Percentiles rank a stretch among this genome's conserved stretches.
phyloP scores from a whole-genome alignment of 257 asterid species.

The Nicotiana paniculata region DNA sequence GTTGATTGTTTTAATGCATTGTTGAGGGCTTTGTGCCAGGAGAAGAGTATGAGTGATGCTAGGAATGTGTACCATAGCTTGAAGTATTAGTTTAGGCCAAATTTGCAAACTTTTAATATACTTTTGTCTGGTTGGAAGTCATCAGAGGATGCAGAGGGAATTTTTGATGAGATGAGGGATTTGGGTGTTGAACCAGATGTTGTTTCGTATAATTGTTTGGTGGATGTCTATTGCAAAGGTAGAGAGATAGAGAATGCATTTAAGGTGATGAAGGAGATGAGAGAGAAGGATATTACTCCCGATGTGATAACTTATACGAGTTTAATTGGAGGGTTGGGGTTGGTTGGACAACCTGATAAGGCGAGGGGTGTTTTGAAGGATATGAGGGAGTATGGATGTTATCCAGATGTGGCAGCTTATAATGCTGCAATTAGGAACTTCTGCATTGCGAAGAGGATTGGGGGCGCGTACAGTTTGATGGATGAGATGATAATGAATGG shows the following conservation, averaged over 20 bases:
- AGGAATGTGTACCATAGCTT: slow-evolving; percentile 65
- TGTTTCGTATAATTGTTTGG: slow-evolving; percentile 80
- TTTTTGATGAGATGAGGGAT: slow-evolving; percentile 61
- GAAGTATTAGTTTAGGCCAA: slow-evolving; percentile 71
- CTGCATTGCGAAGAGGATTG: slow-evolving; percentile 79
- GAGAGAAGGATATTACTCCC: slow-evolving; percentile 53
- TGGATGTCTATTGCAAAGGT: slow-evolving; percentile 84
- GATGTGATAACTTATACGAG: slow-evolving; percentile 83
- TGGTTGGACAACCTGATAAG: slow-evolving; percentile 87
- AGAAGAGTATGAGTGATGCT: slow-evolving; percentile 88
- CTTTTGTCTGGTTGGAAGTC: slow-evolving; percentile 90
- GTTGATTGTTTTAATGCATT: slow-evolving; percentile 60
- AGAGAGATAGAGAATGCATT: slow-evolving; percentile 66
- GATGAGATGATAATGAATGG: slow-evolving; percentile 70
- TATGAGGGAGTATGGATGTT: slow-evolving; percentile 83
- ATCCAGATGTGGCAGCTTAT: slow-evolving; percentile 86
- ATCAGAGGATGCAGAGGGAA: slow-evolving; percentile 60
- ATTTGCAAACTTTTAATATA: slow-evolving; percentile 70
- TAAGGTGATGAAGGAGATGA: slow-evolving; percentile 52
- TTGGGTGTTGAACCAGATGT: slow-evolving; percentile 72
- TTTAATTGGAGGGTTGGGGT: slow-evolving; percentile 85
- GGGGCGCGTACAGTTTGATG: slow-evolving; percentile 53
- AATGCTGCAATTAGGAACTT: slow-evolving; percentile 81
- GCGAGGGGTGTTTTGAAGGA: slow-evolving; percentile 78
- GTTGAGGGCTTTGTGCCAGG: slow-evolving; percentile 78